phyloP scores from a whole-genome alignment of 192 early-diverging fungal species.

The Podila epicladia region DNA sequence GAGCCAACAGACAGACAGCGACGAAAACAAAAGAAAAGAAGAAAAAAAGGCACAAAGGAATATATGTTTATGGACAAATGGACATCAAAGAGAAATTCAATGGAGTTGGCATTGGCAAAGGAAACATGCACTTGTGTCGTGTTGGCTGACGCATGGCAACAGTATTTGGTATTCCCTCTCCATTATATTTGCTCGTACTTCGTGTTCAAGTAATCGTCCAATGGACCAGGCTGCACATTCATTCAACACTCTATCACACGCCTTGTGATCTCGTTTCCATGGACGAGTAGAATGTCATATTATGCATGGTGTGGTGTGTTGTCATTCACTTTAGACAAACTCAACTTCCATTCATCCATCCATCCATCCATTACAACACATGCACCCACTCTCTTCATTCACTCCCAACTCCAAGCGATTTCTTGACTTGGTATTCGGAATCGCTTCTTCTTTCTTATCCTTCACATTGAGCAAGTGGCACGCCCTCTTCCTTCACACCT shows the following conservation, averaged over 20 bases:
- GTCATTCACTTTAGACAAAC: not conserved
- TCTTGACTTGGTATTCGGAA: not conserved
- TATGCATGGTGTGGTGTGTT: conserved; percentile 1
- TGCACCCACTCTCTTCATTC: not conserved
- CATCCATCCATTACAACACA: not conserved
- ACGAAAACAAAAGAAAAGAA: not conserved
- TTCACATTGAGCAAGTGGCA: not conserved
- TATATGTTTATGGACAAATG: too few relatives aligned
- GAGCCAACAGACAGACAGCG: not conserved
- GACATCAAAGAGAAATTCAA: too few relatives aligned
- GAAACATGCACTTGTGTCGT: too few relatives aligned
- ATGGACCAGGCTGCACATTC: too few relatives aligned
- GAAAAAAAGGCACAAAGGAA: too few relatives aligned
- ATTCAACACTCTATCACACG: too few relatives aligned
- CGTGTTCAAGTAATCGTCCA: too few relatives aligned
- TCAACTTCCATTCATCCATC: not conserved
- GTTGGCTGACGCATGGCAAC: too few relatives aligned
- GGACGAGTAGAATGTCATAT: not conserved
- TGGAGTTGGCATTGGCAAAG: too few relatives aligned
- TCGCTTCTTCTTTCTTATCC: not conserved
- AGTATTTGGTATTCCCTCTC: too few relatives aligned
- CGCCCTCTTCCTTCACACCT: not conserved
- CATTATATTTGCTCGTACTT: too few relatives aligned
- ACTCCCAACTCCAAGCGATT: not conserved
- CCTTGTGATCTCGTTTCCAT: not conserved